A percentile compares a stretch with the other conserved stretches of the same genome.
Evolutionary conservation across 2,329 filamentous ascomycete genomes (phyloP).

Genomic region (Hymenoscyphus scutula): DNA sequence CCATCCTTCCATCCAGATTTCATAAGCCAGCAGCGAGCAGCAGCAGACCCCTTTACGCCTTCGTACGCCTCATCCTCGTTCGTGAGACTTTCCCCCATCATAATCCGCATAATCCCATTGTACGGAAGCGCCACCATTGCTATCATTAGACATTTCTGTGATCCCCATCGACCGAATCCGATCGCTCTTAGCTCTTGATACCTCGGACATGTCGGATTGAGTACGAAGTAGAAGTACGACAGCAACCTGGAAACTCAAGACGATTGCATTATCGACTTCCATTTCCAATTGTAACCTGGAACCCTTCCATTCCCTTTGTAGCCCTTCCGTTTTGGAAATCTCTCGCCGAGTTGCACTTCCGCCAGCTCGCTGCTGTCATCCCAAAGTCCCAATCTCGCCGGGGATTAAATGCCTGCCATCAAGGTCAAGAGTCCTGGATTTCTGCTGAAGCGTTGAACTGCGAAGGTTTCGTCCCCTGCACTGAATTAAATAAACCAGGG

Average conservation of each 20-base stretch:
- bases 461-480: background rate
- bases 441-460: background rate
- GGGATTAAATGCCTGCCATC: background rate
- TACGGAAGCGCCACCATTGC: background rate
- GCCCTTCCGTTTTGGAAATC: background rate
- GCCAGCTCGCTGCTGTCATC: background rate
- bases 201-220: background rate
- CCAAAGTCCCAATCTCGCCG: background rate
- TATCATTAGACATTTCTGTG: background rate
- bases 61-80: constrained; percentile 1
- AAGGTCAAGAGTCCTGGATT: background rate
- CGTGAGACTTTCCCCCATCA: background rate
- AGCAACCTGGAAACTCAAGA: background rate
- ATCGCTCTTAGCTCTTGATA: background rate
- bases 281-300: too few species aligned
- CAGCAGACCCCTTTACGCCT: background rate
- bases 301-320: too few species aligned
- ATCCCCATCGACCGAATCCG: background rate
- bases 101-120: constrained; percentile 1
- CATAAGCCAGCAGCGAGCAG: too few species aligned
- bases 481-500: background rate
- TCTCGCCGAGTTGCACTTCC: too few species aligned
- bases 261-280: background rate
- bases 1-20: background rate
- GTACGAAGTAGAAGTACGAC: background rate